Evolutionary conservation across 2,329 filamentous ascomycete species (phyloP), one percentile per base, ranked within the genome.

Genomic region (Alternaria alternata): DNA sequence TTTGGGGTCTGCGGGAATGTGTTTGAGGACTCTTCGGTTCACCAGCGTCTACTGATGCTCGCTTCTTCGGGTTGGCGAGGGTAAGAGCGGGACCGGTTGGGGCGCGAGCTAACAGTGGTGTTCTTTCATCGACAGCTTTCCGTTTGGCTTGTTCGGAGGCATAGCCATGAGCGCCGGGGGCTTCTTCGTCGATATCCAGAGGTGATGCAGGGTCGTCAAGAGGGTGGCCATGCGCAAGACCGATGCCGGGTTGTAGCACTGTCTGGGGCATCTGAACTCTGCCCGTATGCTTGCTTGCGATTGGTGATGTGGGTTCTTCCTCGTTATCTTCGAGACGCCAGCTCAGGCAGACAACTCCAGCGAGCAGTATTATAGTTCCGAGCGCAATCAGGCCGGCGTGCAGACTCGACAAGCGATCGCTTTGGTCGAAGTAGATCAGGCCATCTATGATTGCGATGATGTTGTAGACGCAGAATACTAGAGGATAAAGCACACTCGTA

Each of bases 391-490:
- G 86, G 38, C 88, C 88, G 16, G 91, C 94, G 72, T 92, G 89
- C 3, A 95, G 80, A 0, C 88, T 84, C 16, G 89, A 88, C 64
- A 99, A 88, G 57, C 91, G 86, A 65, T 93, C 90, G 54, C 90
- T 91, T 79, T 99, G 95, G 70, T 91, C 87, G 81, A 98, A 99
- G 80, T 98, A 99, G 71, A 99, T 97, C 68, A 99, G 85, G 32
- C 95, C 95, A 79, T 99, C 95, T 68, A 98, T 84, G 69, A 99
- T 99, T 67, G 95, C 95, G 74, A 98, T 94, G 73, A 99, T 97
- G 84, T 99, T 99, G 85, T 98, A 99, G 66, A 98, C 88, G 84
- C 95, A 99, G 80, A 99, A 99, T 39, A 98, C 94, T 70, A 98
- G 89, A 5, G 95, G 95, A 79, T 99, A 99, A 68, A 99, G 85